Evolutionary conservation across 176 grass and related monocot genomes (phyloP).

Genomic region (Tillandsia leiboldiana): DNA sequence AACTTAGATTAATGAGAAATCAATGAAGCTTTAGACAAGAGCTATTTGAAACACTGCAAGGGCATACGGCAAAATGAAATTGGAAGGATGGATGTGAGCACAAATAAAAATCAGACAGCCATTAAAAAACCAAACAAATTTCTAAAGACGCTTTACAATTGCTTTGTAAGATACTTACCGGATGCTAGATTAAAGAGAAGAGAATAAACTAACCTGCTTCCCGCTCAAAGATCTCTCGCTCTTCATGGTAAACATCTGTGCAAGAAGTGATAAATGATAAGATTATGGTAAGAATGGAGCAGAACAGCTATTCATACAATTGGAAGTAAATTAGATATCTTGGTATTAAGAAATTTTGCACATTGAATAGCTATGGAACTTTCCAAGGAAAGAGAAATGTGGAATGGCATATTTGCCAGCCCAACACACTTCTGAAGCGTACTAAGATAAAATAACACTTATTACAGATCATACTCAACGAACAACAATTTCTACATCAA

Average conservation of each 20-base stretch:
- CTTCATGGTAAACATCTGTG: conserved; percentile 94
- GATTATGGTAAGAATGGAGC: conserved; percentile 3
- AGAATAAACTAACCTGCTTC: conserved; percentile 68
- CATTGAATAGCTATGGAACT: not conserved
- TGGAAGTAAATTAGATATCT: conserved; percentile 10
- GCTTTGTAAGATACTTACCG: not conserved
- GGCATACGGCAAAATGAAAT: no score
- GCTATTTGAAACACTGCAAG: no score
- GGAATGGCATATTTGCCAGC: not conserved
- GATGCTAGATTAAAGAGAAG: not conserved
- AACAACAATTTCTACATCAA: not conserved
- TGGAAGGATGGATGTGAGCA: no score
- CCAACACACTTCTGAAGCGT: not conserved
- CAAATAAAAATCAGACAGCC: no score
- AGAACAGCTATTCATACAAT: not conserved
- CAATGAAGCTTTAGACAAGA: no score
- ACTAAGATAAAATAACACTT: not conserved
- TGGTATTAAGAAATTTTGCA: not conserved
- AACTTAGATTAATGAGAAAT: no score
- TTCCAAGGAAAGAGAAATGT: not conserved
- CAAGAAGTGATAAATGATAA: conserved; percentile 20
- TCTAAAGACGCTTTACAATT: not conserved
- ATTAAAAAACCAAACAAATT: not conserved
- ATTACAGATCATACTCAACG: not conserved
- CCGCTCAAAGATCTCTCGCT: conserved; percentile 63